Evolutionary conservation across 352 stramenopile species (phyloP), one percentile per base, ranked within the genome.

Genomic region (Phytophthora ramorum): DNA sequence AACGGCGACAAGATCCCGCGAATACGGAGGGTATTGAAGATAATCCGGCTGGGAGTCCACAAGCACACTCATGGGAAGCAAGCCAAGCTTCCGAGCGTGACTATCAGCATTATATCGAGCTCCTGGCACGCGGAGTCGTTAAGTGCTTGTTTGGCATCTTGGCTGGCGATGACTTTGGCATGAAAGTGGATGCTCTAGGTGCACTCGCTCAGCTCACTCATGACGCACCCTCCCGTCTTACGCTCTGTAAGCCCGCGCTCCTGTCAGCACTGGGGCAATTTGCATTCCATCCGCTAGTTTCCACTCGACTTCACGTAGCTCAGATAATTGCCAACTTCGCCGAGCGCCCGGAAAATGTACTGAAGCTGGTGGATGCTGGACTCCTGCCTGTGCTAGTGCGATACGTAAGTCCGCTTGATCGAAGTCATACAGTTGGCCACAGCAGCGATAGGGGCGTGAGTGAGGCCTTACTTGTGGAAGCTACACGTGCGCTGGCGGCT

Each of bases 291-390:
- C 79, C 83, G 8, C 76, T 91, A 17, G 65, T 77, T 20, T 72
- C 79, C 26, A 87, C 83, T 14, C 78, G 79, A 0, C 73, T 79
- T 17, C 87, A 88, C 44, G 86, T 91, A 32, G 83, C 85, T 24
- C 78, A 83, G 41, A 89, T 90, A 43, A 82, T 92, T 48, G 83
- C 83, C n/a, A 90, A 93, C 64, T 91, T 93, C 63, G 75, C 85
- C 2, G 80, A 88, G 37, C 78, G 81, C 4, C 76, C 75, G 0
- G 85, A 92, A 62, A 93, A 93, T 63, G 77, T 85, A 30, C 50
- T 90, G 7, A 93, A 91, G 44, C 71, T 93, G 34, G 61, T 93
- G 13, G 83, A 93, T 59, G 76, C 85, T 37, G 80, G 83, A 10
- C 75, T 92, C 35, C 52, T 92, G 9, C 52, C 63, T 8, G 81